A percentile compares a stretch with the other conserved stretches of the same genome.
phyloP scores from a whole-genome alignment of 1,284 basidiomycete genomes.

The Calocybe gambosa region DNA sequence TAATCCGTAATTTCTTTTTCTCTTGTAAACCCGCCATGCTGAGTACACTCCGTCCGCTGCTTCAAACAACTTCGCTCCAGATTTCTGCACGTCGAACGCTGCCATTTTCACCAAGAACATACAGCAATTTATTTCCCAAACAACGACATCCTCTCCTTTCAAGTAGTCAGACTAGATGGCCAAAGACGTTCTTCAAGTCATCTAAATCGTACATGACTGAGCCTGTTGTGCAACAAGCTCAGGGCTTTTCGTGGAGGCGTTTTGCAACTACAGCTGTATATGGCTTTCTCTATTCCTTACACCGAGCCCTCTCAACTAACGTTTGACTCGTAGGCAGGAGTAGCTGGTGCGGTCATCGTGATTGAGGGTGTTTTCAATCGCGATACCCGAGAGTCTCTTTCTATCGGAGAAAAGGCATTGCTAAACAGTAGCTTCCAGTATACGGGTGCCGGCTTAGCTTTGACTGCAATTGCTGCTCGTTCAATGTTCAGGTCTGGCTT shows the following conservation, averaged over 20 bases:
- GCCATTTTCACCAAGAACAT: conserved; percentile 5
- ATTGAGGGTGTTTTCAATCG: conserved; percentile 68
- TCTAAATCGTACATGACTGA: conserved; percentile 28
- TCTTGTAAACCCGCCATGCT: conserved; percentile 11
- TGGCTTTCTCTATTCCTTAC: conserved; percentile 1
- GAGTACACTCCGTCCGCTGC: conserved; percentile 12
- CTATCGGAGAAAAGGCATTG: conserved; percentile 56
- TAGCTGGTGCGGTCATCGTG: conserved; percentile 62
- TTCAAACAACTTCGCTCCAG: conserved; percentile 7
- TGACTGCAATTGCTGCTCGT: conserved; percentile 77
- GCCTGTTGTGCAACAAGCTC: conserved; percentile 24
- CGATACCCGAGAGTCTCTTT: conserved; percentile 68
- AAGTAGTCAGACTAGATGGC: conserved; percentile 11
- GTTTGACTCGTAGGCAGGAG: conserved; percentile 42
- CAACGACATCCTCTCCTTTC: conserved; percentile 11
- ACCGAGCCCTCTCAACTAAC: background rate
- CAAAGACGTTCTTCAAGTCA: conserved; percentile 14
- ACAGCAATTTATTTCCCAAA: conserved; percentile 14
- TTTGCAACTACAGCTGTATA: conserved; percentile 38
- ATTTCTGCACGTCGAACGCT: conserved; percentile 4
- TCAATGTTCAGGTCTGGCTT: conserved; percentile 72
- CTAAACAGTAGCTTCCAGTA: conserved; percentile 84
- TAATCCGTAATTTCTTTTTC: background rate
- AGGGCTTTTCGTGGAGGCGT: conserved; percentile 34
- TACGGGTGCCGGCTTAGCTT: conserved; percentile 72